phyloP scores from a whole-genome alignment of 805 yeast genomes.

The Maudiozyma saulgeensis region DNA sequence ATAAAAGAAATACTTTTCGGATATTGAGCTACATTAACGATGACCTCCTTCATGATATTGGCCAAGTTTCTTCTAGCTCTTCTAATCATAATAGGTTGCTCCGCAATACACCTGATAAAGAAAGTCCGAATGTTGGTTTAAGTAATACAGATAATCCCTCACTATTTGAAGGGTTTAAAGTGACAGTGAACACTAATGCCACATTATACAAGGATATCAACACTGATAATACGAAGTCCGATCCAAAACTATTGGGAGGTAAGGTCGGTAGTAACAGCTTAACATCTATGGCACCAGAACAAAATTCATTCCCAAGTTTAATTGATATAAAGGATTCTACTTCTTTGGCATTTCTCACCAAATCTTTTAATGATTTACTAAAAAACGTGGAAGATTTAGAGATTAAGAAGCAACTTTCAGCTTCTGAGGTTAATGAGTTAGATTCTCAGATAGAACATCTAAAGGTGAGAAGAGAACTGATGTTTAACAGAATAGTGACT shows the following conservation, averaged over 20 bases:
- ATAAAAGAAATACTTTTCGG: slow-evolving; percentile 36
- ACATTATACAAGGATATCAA: not conserved
- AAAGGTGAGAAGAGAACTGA: slow-evolving; percentile 40
- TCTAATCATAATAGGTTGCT: not conserved
- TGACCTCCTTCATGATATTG: slow-evolving; percentile 45
- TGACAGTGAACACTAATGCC: slow-evolving; percentile 26
- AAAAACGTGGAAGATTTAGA: slow-evolving; percentile 46
- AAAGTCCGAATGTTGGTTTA: slow-evolving; percentile 6
- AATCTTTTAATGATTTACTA: slow-evolving; percentile 33
- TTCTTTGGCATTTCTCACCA: slow-evolving; percentile 31
- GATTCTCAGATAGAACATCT: slow-evolving; percentile 48
- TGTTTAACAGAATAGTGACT: slow-evolving; percentile 49
- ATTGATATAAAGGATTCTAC: slow-evolving; percentile 9
- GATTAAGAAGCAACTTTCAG: slow-evolving; percentile 54
- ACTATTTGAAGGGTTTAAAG: slow-evolving; percentile 61
- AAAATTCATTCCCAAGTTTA: not conserved
- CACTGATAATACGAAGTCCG: not conserved
- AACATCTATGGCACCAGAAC: not conserved
- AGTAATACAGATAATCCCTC: slow-evolving; percentile 32
- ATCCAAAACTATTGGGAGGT: not conserved
- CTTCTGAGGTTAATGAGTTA: slow-evolving; percentile 54
- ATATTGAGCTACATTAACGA: slow-evolving; percentile 50
- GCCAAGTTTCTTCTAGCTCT: not conserved
- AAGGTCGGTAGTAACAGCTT: not conserved
- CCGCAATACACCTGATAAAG: not conserved